phyloP scores from a whole-genome alignment of 2,329 filamentous ascomycete genomes.

The Calonectria fujianensis region DNA sequence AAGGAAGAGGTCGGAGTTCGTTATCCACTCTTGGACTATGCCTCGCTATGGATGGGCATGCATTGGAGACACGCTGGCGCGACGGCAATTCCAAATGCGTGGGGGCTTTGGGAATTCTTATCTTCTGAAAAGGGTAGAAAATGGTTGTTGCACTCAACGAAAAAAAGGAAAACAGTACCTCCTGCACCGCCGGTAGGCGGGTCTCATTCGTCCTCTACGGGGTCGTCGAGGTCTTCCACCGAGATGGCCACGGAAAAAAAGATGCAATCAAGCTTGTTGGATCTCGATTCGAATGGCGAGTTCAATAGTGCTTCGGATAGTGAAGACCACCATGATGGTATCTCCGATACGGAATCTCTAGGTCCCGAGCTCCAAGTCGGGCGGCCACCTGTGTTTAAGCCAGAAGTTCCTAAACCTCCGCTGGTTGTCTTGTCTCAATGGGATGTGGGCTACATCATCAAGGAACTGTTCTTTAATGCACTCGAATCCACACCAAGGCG shows the following conservation, averaged over 20 bases:
- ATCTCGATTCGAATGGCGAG: no score
- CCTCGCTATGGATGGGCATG: conserved; percentile 38
- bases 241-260: not conserved
- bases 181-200: not conserved
- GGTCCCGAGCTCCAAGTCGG: not conserved
- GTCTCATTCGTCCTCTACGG: not conserved
- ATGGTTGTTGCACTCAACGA: conserved; percentile 35
- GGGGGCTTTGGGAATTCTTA: conserved; percentile 46
- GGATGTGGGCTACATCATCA: conserved; percentile 43
- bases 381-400: no score
- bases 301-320: not conserved
- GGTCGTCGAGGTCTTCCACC: not conserved
- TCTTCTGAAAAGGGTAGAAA: conserved; percentile 44
- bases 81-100: conserved; percentile 29
- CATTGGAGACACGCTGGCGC: conserved; percentile 43
- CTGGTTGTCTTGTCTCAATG: conserved; percentile 45
- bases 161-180: not conserved
- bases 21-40: conserved; percentile 42
- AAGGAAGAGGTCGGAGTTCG: conserved; percentile 8
- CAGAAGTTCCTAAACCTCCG: conserved; percentile 40
- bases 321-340: not conserved
- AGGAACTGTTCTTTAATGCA: conserved; percentile 37
- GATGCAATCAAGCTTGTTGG: no score
- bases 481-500: conserved; percentile 26
- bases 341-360: conserved; percentile 6